Percentiles rank a stretch among this genome's conserved stretches.
Evolutionary conservation across 352 stramenopile genomes (phyloP).

Genomic region (Phytophthora pinifolia): DNA sequence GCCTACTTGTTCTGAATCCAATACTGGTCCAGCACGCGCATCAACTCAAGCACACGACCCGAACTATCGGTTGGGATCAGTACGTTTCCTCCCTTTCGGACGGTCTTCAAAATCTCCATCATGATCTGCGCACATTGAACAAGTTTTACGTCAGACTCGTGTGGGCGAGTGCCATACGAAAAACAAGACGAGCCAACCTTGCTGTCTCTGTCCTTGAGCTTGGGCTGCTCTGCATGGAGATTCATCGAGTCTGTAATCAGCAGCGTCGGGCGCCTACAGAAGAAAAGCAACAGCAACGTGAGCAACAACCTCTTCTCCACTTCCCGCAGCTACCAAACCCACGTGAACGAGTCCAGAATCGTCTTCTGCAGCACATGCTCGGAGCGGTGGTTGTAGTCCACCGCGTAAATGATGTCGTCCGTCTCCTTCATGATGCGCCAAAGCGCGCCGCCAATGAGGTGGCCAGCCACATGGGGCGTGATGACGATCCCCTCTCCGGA

Average conservation of each 20-base stretch:
- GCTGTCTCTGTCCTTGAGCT: slow-evolving; percentile 88
- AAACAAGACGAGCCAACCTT: slow-evolving; percentile 33
- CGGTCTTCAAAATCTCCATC: slow-evolving; percentile 91
- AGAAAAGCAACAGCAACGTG: slow-evolving; percentile 9
- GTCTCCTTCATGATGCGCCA: slow-evolving; percentile 96
- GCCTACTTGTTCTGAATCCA: slow-evolving; percentile 95
- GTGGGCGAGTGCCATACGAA: too few relatives aligned
- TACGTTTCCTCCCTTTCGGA: slow-evolving; percentile 93
- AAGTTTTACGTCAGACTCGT: slow-evolving; percentile 21
- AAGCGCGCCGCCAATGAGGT: slow-evolving; percentile 94
- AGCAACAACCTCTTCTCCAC: slow-evolving; percentile 1
- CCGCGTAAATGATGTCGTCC: slow-evolving; percentile 92
- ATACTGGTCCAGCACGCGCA: slow-evolving; percentile 94
- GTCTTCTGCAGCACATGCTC: slow-evolving; percentile 95
- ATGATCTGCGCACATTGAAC: slow-evolving; percentile 71
- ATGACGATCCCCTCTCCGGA: slow-evolving; percentile 90
- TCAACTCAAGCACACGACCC: slow-evolving; percentile 94
- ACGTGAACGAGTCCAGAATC: slow-evolving; percentile 93
- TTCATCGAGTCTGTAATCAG: slow-evolving; percentile 91
- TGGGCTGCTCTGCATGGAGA: slow-evolving; percentile 81
- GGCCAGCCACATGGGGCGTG: slow-evolving; percentile 92
- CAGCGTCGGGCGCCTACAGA: slow-evolving; percentile 70
- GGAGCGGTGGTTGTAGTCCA: slow-evolving; percentile 94
- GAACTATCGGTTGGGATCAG: slow-evolving; percentile 95
- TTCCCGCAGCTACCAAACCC: slow-evolving; percentile 10